Base-by-base conservation (phyloP, 1,139 yeast genomes). In the Ashbya aceris region DNA sequence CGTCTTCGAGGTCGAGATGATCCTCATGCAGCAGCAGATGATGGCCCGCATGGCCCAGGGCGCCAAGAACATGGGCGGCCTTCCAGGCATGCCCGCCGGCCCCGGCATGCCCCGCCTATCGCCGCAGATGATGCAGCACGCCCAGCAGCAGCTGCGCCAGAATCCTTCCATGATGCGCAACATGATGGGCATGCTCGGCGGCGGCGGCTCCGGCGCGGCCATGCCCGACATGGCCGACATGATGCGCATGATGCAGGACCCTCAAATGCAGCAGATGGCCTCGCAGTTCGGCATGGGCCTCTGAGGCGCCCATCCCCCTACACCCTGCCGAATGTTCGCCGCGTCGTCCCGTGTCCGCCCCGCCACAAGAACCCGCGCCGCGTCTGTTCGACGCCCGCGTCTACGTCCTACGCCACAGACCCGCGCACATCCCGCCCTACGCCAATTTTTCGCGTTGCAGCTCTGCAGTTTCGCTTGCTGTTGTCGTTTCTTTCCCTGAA, bases 11-110 rank as follows among this genome's bases (percentile, higher is more conserved):
- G 96, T 91, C 20, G 96, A 91, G 61, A 87, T 87, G 75, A 86
- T 89, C 28, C 70, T 91, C 49, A 77, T 81, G 66, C 98, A 91
- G 66, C 96, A 86, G 61, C 77, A 84, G 62, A 83, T 87, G 83
- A 87, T 91, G 95, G 89, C 95, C 2, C 73, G 81, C 40, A 86
- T 91, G 93, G 97, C 96, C 2, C 75, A 74, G 61, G 74, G 79
- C 49, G 69, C 73, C 53, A 50, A 51, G 38, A 54, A 62, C 14
- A 68, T 64, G 33, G 69, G 66, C 61, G 62, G 61, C 14, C 48
- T 58, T 49, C 67, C 66, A 27, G 68, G 65, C 11, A 66, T 64
- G 51, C 54, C 56, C 4, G 52, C 52, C 30, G 48, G 64, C 55
- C 48, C 66, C 53, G 56, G 71, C 59, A 65, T 67, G 70, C 64